Evolutionary conservation across 1,284 basidiomycete genomes (phyloP).

Genomic region (Athelia sp.): DNA sequence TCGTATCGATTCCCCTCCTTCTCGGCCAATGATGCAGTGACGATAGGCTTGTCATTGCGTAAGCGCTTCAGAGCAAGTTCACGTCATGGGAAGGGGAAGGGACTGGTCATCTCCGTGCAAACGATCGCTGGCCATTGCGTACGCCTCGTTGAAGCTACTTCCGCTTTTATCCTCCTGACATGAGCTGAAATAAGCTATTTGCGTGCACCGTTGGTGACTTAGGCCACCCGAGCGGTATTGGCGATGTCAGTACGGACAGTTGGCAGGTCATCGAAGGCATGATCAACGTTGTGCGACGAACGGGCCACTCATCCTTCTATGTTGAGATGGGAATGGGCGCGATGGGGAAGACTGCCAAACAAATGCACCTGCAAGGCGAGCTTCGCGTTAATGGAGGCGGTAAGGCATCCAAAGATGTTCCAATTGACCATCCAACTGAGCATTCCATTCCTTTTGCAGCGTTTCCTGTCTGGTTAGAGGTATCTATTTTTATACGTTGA

Average conservation of each 20-base stretch:
- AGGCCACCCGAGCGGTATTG: conserved; percentile 55
- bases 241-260: conserved; percentile 74
- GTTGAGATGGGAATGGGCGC: conserved; percentile 79
- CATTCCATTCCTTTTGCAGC: conserved; percentile 33
- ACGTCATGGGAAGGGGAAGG: conserved; percentile 70
- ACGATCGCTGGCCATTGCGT: conserved; percentile 61
- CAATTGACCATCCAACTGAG: conserved; percentile 6
- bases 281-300: conserved; percentile 70
- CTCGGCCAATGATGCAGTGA: conserved; percentile 71
- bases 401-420: conserved; percentile 30
- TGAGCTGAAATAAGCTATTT: conserved; percentile 52
- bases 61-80: conserved; percentile 74
- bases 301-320: conserved; percentile 80
- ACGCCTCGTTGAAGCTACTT: too few relatives aligned
- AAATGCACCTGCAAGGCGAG: conserved; percentile 63
- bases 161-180: too few relatives aligned
- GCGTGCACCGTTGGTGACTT: conserved; percentile 77
- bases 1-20: conserved; percentile 67
- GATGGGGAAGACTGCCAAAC: conserved; percentile 69
- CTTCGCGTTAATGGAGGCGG: conserved; percentile 69
- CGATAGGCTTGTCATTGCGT: conserved; percentile 71
- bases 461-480: conserved; percentile 81
- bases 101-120: conserved; percentile 72
- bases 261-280: conserved; percentile 76
- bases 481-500: conserved; percentile 22